Conservation (phyloP, 1,284 basidiomycete species). For the Trametes sp. region DNA sequence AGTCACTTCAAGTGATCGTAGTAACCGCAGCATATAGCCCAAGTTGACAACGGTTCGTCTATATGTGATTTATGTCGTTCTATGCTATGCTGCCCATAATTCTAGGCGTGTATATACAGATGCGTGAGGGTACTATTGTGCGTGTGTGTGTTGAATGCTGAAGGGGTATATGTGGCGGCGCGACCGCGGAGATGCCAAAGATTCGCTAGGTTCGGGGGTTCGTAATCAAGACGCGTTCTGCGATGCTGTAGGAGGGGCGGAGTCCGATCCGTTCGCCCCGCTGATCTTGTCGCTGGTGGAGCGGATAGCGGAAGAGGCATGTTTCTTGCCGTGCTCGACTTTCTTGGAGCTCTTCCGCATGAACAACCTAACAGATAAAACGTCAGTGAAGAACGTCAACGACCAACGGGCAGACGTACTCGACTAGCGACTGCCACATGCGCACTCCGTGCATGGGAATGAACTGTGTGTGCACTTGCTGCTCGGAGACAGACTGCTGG, state of each 20-base stretch:
- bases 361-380: constrained; percentile 49
- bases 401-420: constrained; percentile 40
- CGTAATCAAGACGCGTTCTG: not conserved
- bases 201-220: not conserved
- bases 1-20: too few species aligned
- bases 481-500: constrained; percentile 63
- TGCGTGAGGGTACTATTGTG: not conserved
- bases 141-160: not conserved
- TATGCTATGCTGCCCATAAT: not conserved
- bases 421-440: constrained; percentile 61
- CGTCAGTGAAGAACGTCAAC: not conserved
- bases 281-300: constrained; percentile 29
- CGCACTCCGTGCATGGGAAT: constrained; percentile 59
- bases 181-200: not conserved
- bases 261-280: constrained; percentile 5
- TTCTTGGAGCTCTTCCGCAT: constrained; percentile 54
- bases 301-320: constrained; percentile 36
- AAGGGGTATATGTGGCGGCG: not conserved
- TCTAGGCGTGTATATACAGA: not conserved
- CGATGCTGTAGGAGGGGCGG: not conserved
- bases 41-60: not conserved
- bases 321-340: constrained; percentile 43
- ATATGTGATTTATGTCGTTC: not conserved
- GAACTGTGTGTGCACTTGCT: constrained; percentile 53
- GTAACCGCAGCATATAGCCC: not conserved